Conservation (phyloP, 805 yeast genomes). For the Saturnispora silvae region DNA sequence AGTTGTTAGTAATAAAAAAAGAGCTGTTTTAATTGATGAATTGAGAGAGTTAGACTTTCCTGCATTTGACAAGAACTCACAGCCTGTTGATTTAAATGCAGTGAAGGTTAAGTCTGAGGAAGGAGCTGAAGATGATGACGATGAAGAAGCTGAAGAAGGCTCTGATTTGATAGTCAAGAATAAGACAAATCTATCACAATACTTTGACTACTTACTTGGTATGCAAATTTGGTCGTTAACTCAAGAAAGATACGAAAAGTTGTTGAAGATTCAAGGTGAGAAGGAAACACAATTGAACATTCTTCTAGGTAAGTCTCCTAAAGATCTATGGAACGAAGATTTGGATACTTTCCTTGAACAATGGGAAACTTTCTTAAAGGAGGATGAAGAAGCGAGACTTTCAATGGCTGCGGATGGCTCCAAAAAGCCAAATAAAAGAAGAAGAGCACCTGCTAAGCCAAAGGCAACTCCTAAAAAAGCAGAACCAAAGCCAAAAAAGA, state of each 20-base stretch:
- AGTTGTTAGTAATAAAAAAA: slow-evolving; percentile 63
- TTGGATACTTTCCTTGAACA: slow-evolving; percentile 58
- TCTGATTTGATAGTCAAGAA: slow-evolving; percentile 26
- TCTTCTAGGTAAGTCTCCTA: slow-evolving; percentile 60
- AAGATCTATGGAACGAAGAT: slow-evolving; percentile 82
- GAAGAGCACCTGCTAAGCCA: slow-evolving; percentile 24
- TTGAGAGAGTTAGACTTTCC: slow-evolving; percentile 62
- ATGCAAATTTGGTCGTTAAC: slow-evolving; percentile 94
- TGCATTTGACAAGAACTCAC: slow-evolving; percentile 59
- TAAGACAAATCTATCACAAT: slow-evolving; percentile 42
- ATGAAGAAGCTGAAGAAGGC: slow-evolving; percentile 26
- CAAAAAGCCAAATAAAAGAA: slow-evolving; percentile 27
- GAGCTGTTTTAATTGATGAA: slow-evolving; percentile 51
- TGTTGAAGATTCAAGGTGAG: slow-evolving; percentile 61
- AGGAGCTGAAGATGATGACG: slow-evolving; percentile 17
- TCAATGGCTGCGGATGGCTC: slow-evolving; percentile 37
- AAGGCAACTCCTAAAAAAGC: slow-evolving; percentile 33
- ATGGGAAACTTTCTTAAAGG: slow-evolving; percentile 59
- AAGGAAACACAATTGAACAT: slow-evolving; percentile 61
- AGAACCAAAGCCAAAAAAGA: slow-evolving; percentile 13
- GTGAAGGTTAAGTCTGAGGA: slow-evolving; percentile 26
- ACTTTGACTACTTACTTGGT: slow-evolving; percentile 80
- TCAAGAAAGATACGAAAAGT: slow-evolving; percentile 72
- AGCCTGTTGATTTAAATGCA: slow-evolving; percentile 41
- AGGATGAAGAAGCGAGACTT: slow-evolving; percentile 52